Base-by-base conservation (phyloP, 2,329 filamentous ascomycete species). In the Pseudocercospora pini-densiflorae region DNA sequence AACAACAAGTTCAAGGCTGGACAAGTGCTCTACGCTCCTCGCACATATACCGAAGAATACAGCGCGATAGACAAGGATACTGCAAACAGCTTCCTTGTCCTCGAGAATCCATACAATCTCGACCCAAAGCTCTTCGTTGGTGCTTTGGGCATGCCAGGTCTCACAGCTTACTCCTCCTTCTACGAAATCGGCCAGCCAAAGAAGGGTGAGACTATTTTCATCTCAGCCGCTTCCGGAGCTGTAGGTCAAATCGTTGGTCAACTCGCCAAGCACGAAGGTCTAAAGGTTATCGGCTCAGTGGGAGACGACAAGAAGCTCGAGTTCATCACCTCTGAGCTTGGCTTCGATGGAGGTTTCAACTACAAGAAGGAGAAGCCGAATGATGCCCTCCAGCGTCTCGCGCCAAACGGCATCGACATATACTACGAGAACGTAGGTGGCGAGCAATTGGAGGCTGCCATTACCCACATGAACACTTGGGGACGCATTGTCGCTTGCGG, bases 231-330 rank as follows among this genome's bases (percentile, higher is more conserved):
- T 0, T 90, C 89, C 3, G 92, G 93, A 31, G 92, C 92, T 1
- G 92, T 96, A 2, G 92, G 93, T 3, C 90, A 94, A 79, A 78
- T 95, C 7, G 92, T 95, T 21, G 92, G 92, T 5, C 92, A 95
- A 80, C 80, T 96, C 53, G 92, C 92, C 68, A 94, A 94, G 85
- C 87, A 89, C 68, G 89, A 94, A 78, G 92, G 92, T 1, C 80
- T 95, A 64, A 89, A 80, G 53, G 92, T 96, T 47, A 90, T 96
- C 69, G 93, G 92, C 19, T 92, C 89, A 60, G 92, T 93, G 10
- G 92, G 93, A 2, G 88, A 88, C 19, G 90, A 94, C 74, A 89
- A 91, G 75, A 96, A 97, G 83, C 83, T 93, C 24, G 87, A 91
- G 21, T 95, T 89, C 78, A 90, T 93, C 77, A 82, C 78, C 63